Conservation (phyloP, 768 basidiomycete genomes). For the Termitomyces titanicus region DNA sequence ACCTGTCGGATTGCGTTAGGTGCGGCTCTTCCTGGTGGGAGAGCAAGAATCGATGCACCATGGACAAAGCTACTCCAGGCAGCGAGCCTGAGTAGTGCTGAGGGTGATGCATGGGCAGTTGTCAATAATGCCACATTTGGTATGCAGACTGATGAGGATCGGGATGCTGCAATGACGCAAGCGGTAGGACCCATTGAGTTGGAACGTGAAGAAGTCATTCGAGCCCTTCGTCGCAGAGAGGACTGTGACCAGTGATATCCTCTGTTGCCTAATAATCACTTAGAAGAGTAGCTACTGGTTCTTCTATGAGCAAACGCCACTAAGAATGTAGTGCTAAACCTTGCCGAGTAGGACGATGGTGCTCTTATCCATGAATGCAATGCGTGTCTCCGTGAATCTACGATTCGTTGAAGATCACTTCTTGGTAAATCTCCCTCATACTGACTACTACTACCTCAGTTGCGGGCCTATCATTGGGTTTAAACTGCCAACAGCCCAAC, state of each 20-base stretch:
- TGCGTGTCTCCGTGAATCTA: neutral
- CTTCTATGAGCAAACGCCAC: neutral
- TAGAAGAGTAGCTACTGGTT: no score
- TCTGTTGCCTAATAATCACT: neutral
- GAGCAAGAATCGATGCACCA: slow-evolving; percentile 60
- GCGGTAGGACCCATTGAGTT: slow-evolving; percentile 60
- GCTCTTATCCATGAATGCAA: neutral
- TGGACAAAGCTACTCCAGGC: slow-evolving; percentile 76
- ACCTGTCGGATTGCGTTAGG: slow-evolving; percentile 62
- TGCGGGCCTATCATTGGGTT: neutral
- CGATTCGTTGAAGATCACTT: neutral
- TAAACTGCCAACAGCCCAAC: neutral
- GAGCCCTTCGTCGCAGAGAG: slow-evolving; percentile 46
- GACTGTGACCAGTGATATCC: slow-evolving; percentile 13
- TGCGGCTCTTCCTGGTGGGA: slow-evolving; percentile 41
- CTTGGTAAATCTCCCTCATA: neutral
- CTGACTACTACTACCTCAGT: neutral
- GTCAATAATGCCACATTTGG: slow-evolving; percentile 50
- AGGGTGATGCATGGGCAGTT: slow-evolving; percentile 48
- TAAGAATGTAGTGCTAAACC: neutral
- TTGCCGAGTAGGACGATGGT: neutral
- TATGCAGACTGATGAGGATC: slow-evolving; percentile 39
- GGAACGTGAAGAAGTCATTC: slow-evolving; percentile 55
- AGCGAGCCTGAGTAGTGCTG: slow-evolving; percentile 60
- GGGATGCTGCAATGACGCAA: slow-evolving; percentile 53